phyloP scores from a whole-genome alignment of 2,329 filamentous ascomycete species.

The Chlorencoelia australis region DNA sequence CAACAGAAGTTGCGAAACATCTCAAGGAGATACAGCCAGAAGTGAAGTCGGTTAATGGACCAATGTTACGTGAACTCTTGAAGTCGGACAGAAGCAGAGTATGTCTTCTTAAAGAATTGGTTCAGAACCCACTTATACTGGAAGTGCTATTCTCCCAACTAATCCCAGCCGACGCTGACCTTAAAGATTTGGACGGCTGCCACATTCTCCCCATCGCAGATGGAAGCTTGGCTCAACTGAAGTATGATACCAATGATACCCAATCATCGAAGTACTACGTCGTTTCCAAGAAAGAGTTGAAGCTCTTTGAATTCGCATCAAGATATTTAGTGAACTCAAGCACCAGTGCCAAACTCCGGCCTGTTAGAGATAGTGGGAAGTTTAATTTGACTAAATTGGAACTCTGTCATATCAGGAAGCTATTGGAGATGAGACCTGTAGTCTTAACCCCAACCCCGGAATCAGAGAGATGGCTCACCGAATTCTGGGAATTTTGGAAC shows the following conservation, averaged over 20 bases:
- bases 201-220: constrained; percentile 20
- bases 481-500: constrained; percentile 20
- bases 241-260: background rate
- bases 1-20: constrained; percentile 2
- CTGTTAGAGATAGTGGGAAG: background rate
- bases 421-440: constrained; percentile 9
- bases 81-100: constrained; percentile 4
- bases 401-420: constrained; percentile 10
- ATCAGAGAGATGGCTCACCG: constrained; percentile 13
- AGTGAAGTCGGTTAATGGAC: constrained; percentile 13
- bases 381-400: constrained; percentile 20
- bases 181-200: constrained; percentile 20
- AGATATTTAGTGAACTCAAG: constrained; percentile 8
- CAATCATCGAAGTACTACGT: constrained; percentile 9
- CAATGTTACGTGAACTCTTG: constrained; percentile 13
- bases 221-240: constrained; percentile 15
- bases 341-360: background rate
- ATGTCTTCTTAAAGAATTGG: no score
- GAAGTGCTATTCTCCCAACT: no score
- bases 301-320: constrained; percentile 21
- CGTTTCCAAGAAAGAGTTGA: constrained; percentile 9
- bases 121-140: no score
- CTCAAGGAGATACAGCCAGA: constrained; percentile 9
- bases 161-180: no score
- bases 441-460: background rate